Evolutionary conservation across 2,329 filamentous ascomycete genomes (phyloP).

Genomic region (Colletotrichum magnum): DNA sequence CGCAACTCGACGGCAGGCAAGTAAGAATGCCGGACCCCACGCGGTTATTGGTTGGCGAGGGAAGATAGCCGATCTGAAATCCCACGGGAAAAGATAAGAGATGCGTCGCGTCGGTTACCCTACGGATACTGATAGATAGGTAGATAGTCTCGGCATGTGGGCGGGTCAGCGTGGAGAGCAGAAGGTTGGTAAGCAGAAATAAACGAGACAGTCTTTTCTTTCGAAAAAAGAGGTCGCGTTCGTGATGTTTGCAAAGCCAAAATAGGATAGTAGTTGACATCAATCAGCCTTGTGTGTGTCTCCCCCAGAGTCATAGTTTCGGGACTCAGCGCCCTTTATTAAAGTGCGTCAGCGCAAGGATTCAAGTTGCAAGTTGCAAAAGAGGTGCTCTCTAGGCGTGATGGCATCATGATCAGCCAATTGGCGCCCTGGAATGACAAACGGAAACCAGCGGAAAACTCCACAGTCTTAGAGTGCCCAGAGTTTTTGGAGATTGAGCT

Average conservation of each 20-base stretch:
- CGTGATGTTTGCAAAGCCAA: neutral
- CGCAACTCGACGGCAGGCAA: constrained; percentile 14
- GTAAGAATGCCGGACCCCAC: constrained; percentile 21
- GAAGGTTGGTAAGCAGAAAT: constrained; percentile 13
- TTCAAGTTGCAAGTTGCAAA: constrained; percentile 6
- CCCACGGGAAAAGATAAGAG: constrained; percentile 31
- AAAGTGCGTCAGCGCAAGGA: constrained; percentile 16
- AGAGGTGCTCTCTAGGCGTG: neutral
- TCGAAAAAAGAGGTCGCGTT: constrained; percentile 1
- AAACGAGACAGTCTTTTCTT: neutral
- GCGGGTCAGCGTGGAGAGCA: constrained; percentile 1
- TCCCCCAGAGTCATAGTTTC: neutral
- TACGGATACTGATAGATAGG: too few species aligned
- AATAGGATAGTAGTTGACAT: neutral
- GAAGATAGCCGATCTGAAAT: constrained; percentile 8
- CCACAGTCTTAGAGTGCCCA: constrained; percentile 30
- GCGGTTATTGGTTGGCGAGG: constrained; percentile 23
- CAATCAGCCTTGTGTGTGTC: neutral
- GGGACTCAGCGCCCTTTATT: neutral
- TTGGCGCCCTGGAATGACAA: constrained; percentile 31
- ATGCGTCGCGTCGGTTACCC: constrained; percentile 3
- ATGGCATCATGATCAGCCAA: constrained; percentile 35
- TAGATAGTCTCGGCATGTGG: constrained; percentile 28
- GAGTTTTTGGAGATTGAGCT: constrained; percentile 13
- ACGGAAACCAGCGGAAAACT: constrained; percentile 23